Conservation (phyloP, 2,329 filamentous ascomycete species). For the Fusarium kyushuense region DNA sequence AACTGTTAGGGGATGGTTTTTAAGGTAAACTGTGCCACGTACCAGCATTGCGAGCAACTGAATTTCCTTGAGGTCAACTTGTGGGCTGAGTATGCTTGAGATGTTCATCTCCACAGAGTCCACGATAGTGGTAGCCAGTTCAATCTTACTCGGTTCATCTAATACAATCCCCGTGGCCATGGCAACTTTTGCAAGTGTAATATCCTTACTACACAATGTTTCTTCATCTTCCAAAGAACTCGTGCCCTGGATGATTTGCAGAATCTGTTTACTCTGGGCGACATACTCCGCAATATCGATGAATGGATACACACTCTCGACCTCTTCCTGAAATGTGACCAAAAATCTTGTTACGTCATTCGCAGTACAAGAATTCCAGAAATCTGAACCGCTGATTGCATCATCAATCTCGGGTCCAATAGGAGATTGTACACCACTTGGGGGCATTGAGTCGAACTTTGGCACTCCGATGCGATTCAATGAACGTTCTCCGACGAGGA, state of each 20-base stretch:
- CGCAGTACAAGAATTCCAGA: conserved; percentile 44
- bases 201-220: conserved; percentile 41
- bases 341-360: conserved; percentile 51
- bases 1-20: background rate
- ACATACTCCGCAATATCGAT: conserved; percentile 49
- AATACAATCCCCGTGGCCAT: conserved; percentile 51
- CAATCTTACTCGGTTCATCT: conserved; percentile 50
- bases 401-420: background rate
- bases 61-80: conserved; percentile 52
- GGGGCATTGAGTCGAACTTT: conserved; percentile 44
- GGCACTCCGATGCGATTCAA: conserved; percentile 54
- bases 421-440: conserved; percentile 44
- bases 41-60: conserved; percentile 51
- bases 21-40: background rate
- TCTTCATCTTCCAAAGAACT: background rate
- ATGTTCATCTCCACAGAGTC: conserved; percentile 49
- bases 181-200: conserved; percentile 52
- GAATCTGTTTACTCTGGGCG: conserved; percentile 43
- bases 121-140: conserved; percentile 47
- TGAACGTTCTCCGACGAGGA: conserved; percentile 53
- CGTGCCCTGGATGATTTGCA: conserved; percentile 39
- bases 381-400: background rate
- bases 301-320: conserved; percentile 55
- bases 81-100: conserved; percentile 46
- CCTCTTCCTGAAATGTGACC: conserved; percentile 56